Evolutionary conservation across 2,329 filamentous ascomycete genomes (phyloP), one percentile per base, ranked within the genome.

Genomic region (Thermoascus crustaceus): DNA sequence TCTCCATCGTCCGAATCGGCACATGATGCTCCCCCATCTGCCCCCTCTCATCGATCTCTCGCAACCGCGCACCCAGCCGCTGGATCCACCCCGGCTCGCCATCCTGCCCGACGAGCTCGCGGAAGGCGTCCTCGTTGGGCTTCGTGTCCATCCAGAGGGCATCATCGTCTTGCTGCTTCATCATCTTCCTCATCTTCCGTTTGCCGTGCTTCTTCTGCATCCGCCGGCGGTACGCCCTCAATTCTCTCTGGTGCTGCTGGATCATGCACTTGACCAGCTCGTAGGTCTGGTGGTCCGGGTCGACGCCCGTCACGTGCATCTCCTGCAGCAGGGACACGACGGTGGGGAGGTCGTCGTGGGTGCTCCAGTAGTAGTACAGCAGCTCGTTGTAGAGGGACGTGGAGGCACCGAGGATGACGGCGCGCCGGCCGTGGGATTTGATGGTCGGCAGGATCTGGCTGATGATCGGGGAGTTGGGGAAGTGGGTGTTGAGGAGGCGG

Each of bases 341-440:
- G 10, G 52, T 56, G 4, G 56, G 53, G 2, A 69, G 46, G 29
- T 67, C 60, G 5, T 56, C 57, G 33, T 60, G 61, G 4, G 58
- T 56, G 24, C 51, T 47, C 66, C 66, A 69, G 38, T 59, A 52
- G 39, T 64, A 60, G 24, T 53, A 50, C 19, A 69, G 55, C 40
- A 67, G 46, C 26, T 66, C 63, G 41, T 68, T 66, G 47, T 63
- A 68, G 14, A 69, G 55, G 2, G 50, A 52, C 1, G 55, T 54
- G 5, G 59, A 63, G 9, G 58, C 55, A 8, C 62, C 66, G 4
- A 68, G 54, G n/a, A 68, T 48, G 14, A 61, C 54, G n/a, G 61
- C 63, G 9, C 55, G 49, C 3, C 59, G 55, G 7, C 66, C 66
- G 4, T 63, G 55, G 2, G 53, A 47, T 35, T 59, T 60, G 41